phyloP scores from a whole-genome alignment of 139 green algal species.

The Nannochloris sp. region DNA sequence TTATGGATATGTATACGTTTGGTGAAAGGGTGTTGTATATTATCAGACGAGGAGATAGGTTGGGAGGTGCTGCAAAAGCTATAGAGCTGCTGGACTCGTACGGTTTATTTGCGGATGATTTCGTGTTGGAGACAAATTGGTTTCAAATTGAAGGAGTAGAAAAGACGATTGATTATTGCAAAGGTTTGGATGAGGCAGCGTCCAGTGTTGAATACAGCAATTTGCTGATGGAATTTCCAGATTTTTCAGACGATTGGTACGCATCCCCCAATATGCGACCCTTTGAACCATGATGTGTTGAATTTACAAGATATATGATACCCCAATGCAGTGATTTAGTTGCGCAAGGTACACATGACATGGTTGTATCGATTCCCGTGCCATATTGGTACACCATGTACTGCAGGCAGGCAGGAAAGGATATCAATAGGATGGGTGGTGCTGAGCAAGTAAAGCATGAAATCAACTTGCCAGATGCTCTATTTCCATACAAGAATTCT shows the following conservation, averaged over 20 bases:
- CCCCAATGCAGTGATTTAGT: background rate
- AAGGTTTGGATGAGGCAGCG: background rate
- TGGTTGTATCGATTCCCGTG: background rate
- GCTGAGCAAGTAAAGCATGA: too few species aligned
- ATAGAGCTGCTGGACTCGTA: background rate
- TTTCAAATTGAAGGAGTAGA: background rate
- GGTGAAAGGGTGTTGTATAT: conserved; percentile 10
- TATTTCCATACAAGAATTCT: too few species aligned
- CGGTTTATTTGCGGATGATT: background rate
- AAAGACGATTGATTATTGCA: background rate
- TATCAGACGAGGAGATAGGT: background rate
- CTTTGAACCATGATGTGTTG: too few species aligned
- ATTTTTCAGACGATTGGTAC: background rate
- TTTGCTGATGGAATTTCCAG: background rate
- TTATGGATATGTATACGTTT: background rate
- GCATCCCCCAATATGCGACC: too few species aligned
- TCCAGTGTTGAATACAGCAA: background rate
- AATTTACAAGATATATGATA: too few species aligned
- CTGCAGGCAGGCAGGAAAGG: background rate
- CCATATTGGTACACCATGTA: background rate
- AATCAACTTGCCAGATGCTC: too few species aligned
- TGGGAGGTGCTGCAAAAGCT: background rate
- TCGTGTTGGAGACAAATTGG: background rate
- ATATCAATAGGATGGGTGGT: too few species aligned
- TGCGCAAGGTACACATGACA: background rate